Base-by-base conservation (phyloP, 176 grass and related monocot species). In the Juncus effusus region DNA sequence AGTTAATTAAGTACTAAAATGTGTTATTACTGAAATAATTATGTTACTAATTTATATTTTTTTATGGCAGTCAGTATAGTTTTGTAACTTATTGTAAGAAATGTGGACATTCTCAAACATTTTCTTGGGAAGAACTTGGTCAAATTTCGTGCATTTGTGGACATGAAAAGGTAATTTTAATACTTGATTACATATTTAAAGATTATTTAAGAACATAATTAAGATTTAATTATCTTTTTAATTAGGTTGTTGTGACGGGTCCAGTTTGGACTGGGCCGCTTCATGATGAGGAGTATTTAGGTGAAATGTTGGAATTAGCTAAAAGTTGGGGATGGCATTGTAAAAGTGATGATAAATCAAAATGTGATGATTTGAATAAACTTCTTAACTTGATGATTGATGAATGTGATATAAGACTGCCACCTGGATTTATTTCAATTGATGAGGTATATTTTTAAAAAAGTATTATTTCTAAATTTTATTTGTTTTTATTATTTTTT, bases 341-440 rank as follows among this genome's bases (percentile, higher is more conserved):
- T 38, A 89, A 89, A 66, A 86, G 56, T 4, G 14, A 72, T 54
- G 44, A 47, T 47, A 47, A 47, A 28, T 28, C 19, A 28, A 28
- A 28, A 47, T 47, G 44, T 47, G 44, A 47, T 47, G 75, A 67
- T 80, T 70, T 92, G 63, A 80, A 82, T 56, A 97, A 86, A 76
- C 80, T 97, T 77, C 85, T 97, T 76, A 81, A 64, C 60, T 78
- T 44, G 12, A 97, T 97, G 94, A 92, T 82, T 68, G 85, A 84
- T 57, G 93, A 97, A 74, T 88, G 83, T 36, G 78, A 89, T 53
- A 80, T 85, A 37, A 70, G 36, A 51, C 77, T 97, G 19, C 88
- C 85, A 39, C 88, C 94, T 82, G 88, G 88, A 82, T 97, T 89
- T 67, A 89, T 92, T 68, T 89, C 84, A 89, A 64, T 92, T 69